Evolutionary conservation across 2,329 filamentous ascomycete genomes (phyloP).

Genomic region (Daldinia sp.): DNA sequence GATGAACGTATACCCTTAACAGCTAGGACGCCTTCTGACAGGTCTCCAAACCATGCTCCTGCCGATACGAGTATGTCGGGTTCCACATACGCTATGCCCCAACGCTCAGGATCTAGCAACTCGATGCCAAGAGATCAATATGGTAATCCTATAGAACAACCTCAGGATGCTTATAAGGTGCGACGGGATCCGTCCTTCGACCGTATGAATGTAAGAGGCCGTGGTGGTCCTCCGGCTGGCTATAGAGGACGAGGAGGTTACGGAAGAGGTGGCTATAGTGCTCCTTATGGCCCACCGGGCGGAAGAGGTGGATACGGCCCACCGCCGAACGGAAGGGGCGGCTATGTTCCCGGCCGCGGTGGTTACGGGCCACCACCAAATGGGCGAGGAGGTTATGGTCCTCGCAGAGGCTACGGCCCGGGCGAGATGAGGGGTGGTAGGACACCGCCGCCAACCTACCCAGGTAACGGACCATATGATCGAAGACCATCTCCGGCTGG

Average conservation of each 20-base stretch:
- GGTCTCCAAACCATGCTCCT: constrained; percentile 57
- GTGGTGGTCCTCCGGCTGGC: constrained; percentile 60
- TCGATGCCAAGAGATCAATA: constrained; percentile 65
- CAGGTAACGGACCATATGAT: constrained; percentile 51
- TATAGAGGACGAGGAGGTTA: constrained; percentile 63
- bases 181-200: constrained; percentile 58
- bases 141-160: constrained; percentile 63
- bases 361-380: constrained; percentile 53
- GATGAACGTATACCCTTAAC: constrained; percentile 79
- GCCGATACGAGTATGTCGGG: constrained; percentile 52
- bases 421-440: constrained; percentile 50
- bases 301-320: constrained; percentile 52
- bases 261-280: constrained; percentile 52
- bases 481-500: constrained; percentile 44
- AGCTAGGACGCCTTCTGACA: constrained; percentile 67
- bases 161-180: constrained; percentile 56
- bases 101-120: constrained; percentile 52
- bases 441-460: constrained; percentile 56
- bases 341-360: constrained; percentile 58
- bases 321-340: constrained; percentile 54
- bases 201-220: constrained; percentile 61
- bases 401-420: constrained; percentile 45
- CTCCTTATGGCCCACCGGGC: constrained; percentile 52
- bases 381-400: constrained; percentile 47
- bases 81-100: constrained; percentile 48